These are phyloP conservation scores for Leersia perrieri DNA, from an alignment of 176 grass and related monocot genomes.

Conservation along the genomic window DNA sequence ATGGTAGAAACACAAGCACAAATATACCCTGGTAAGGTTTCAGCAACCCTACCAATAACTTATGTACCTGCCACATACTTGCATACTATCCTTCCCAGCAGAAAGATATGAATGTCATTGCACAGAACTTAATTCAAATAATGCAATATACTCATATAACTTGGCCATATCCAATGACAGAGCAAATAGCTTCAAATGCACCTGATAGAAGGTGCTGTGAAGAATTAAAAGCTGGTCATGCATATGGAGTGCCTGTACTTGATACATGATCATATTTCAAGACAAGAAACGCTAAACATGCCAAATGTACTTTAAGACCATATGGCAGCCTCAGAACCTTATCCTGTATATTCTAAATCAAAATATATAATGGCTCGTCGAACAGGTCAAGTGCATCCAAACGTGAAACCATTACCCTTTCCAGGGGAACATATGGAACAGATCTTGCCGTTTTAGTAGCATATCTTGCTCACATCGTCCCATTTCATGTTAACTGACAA, in stretches of 20 bases:
- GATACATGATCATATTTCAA: neutral
- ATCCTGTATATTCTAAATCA: neutral
- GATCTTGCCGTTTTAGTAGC: neutral
- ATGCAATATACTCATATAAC: conserved; percentile 6
- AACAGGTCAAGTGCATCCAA: conserved; percentile 5
- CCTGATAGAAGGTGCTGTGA: neutral
- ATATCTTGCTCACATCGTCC: neutral
- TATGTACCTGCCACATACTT: neutral
- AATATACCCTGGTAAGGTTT: neutral
- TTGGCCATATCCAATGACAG: neutral
- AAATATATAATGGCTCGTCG: neutral
- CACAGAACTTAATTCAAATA: neutral
- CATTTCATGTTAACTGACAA: conserved; percentile 7
- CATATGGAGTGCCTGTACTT: conserved; percentile 7
- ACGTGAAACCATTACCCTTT: neutral
- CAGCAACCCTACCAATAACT: conserved; percentile 7
- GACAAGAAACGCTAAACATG: neutral
- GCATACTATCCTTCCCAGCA: conserved; percentile 1
- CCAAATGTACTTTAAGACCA: conserved; percentile 12
- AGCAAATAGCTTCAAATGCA: conserved; percentile 9
- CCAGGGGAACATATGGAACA: neutral
- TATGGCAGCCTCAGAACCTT: neutral
- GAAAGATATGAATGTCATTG: neutral
- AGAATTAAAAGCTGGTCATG: conserved; percentile 21
- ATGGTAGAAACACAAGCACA: too few relatives aligned